These are phyloP conservation scores for Elsinoe perseae DNA, from an alignment of 2,329 filamentous ascomycete species.

Conservation along the genomic window DNA sequence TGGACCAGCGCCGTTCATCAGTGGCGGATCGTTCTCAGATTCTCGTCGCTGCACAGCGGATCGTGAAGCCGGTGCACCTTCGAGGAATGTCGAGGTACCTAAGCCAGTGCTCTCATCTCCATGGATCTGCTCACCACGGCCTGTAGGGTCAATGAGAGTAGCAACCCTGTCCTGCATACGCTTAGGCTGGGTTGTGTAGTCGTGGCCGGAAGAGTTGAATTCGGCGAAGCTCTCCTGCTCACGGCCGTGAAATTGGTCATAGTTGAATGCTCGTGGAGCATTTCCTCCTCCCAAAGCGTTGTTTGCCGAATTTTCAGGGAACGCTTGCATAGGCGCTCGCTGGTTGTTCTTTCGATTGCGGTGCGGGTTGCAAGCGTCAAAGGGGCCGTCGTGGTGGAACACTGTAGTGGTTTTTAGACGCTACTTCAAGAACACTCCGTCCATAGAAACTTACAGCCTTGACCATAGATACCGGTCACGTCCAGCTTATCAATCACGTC, in stretches of 20 bases:
- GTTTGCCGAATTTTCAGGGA: slow-evolving; percentile 85
- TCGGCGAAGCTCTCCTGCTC: slow-evolving; percentile 83
- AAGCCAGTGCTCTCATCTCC: slow-evolving; percentile 76
- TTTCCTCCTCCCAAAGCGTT: slow-evolving; percentile 85
- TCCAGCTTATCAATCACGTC: slow-evolving; percentile 96
- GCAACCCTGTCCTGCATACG: slow-evolving; percentile 23
- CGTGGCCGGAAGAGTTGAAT: slow-evolving; percentile 49
- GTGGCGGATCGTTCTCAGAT: slow-evolving; percentile 51
- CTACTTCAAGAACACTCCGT: neutral
- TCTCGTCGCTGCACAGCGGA: slow-evolving; percentile 69
- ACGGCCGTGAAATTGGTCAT: slow-evolving; percentile 79
- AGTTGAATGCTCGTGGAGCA: slow-evolving; percentile 57
- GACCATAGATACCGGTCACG: slow-evolving; percentile 91
- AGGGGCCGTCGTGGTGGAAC: slow-evolving; percentile 95
- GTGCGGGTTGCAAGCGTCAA: slow-evolving; percentile 91
- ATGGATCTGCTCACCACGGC: slow-evolving; percentile 65
- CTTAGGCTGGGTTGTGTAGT: slow-evolving; percentile 21
- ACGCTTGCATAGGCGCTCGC: slow-evolving; percentile 90
- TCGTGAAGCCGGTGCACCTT: slow-evolving; percentile 81
- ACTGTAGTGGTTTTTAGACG: slow-evolving; percentile 46
- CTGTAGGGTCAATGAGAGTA: slow-evolving; percentile 57
- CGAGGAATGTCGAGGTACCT: slow-evolving; percentile 90
- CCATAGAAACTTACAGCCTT: slow-evolving; percentile 59
- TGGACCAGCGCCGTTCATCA: slow-evolving; percentile 35
- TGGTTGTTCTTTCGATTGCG: slow-evolving; percentile 78